Evolutionary conservation across 129 eudicot species (phyloP), one percentile per base, ranked within the genome.

Genomic region (Deinandra increscens): DNA sequence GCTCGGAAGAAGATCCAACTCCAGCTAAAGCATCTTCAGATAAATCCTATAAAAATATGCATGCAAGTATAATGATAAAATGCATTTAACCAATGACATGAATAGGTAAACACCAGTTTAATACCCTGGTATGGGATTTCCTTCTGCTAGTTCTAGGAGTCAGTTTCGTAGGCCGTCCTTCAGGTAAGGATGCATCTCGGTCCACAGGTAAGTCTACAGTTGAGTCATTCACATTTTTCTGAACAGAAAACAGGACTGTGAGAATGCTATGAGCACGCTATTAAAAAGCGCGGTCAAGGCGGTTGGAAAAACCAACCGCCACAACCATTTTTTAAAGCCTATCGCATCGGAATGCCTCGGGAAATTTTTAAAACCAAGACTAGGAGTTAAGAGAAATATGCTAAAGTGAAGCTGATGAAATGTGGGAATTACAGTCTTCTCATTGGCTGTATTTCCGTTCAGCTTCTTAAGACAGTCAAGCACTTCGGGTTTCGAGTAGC

Each of bases 401-500:
- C 13, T 23, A 23, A 22, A 55, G 37, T 1, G 51, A 51, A 67
- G 63, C 31, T 61, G 67, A 37, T n/a, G 65, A 76, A 70, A 54
- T 23, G 12, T 62, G 22, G 53, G 36, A 39, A 60, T 60, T 45
- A 63, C 83, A 55, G 76, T 68, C 39, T 45, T 68, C 63, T 49
- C 49, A 33, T 12, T 29, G 64, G 67, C 48, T 22, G 48, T 23
- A 23, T 76, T 45, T 63, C 20, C 55, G 33, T 44, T 50, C 23
- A 37, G 19, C 37, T 79, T 80, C 44, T 68, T 60, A 46, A 86
- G 80, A 78, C 75, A 69, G 11, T 77, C 80, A 5, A 36, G 55
- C 64, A 86, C 91, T 66, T 83, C 72, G 0, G 85, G 86, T 70
- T 80, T 83, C 10, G 88, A 80, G 60, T 80, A 86, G 77, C 80